phyloP scores from a whole-genome alignment of 2,329 filamentous ascomycete species.

The Claviceps pazoutovae region DNA sequence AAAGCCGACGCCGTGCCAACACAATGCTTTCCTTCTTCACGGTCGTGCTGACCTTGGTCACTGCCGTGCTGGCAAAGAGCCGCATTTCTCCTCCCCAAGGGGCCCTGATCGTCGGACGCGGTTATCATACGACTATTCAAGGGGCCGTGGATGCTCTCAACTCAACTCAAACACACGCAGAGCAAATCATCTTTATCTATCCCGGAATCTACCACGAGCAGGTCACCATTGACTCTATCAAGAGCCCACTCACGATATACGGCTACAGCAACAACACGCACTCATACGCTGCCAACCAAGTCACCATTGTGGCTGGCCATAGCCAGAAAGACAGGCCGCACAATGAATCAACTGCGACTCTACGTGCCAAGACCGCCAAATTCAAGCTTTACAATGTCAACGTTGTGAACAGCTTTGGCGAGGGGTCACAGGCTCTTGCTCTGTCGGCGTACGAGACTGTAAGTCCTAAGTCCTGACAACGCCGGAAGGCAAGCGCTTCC shows the following conservation, averaged over 20 bases:
- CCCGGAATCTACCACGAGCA: neutral
- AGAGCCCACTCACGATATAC: constrained; percentile 35
- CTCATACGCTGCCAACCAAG: constrained; percentile 40
- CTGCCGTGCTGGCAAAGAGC: neutral
- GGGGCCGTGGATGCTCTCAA: neutral
- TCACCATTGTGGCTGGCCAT: constrained; percentile 32
- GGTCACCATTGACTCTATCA: neutral
- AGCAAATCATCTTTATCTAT: constrained; percentile 1
- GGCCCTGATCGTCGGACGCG: neutral
- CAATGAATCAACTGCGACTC: constrained; percentile 38
- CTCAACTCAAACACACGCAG: neutral
- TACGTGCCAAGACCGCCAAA: constrained; percentile 29
- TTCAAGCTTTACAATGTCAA: constrained; percentile 50
- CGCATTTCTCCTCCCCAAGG: neutral
- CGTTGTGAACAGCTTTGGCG: constrained; percentile 29
- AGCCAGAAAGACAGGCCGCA: constrained; percentile 22
- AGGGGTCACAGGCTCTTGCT: constrained; percentile 31
- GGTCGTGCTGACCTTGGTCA: neutral
- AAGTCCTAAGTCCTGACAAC: neutral
- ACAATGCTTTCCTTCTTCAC: neutral
- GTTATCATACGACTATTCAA: neutral
- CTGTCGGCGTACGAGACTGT: constrained; percentile 19
- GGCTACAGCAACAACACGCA: constrained; percentile 41
- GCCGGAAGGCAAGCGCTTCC: neutral
- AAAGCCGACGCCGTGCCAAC: neutral